Percentiles rank a stretch among this genome's conserved stretches.
Conservation (phyloP, 768 basidiomycete species). For the Dacryopinax primogenitus region DNA sequence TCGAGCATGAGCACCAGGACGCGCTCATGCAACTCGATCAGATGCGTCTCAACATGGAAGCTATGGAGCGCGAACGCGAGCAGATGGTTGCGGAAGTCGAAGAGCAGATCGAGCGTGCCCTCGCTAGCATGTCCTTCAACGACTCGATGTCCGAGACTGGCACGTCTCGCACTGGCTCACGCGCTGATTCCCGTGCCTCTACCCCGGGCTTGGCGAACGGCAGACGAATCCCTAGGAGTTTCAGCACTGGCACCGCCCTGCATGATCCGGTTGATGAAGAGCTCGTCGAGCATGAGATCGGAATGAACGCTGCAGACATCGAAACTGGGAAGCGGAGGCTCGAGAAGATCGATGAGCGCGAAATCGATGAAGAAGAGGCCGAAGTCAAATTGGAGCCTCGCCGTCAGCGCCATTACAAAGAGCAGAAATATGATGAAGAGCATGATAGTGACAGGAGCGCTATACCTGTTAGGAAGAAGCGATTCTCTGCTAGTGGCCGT, state of each 20-base stretch:
- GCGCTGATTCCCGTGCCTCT: background rate
- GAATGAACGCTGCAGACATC: background rate
- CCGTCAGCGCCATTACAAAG: slow-evolving; percentile 19
- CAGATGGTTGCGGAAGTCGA: slow-evolving; percentile 91
- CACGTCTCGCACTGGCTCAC: background rate
- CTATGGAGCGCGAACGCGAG: slow-evolving; percentile 73
- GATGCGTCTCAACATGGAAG: slow-evolving; percentile 77
- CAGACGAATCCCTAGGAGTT: background rate
- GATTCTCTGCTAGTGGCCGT: slow-evolving; percentile 47
- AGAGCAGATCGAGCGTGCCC: slow-evolving; percentile 76
- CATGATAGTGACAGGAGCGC: background rate
- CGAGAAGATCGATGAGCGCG: slow-evolving; percentile 11
- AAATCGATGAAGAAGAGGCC: slow-evolving; percentile 31
- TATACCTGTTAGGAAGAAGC: slow-evolving; percentile 34
- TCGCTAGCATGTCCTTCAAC: slow-evolving; percentile 57
- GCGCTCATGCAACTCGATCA: slow-evolving; percentile 67
- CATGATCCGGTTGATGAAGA: slow-evolving; percentile 43
- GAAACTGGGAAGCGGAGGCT: background rate
- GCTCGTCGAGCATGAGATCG: slow-evolving; percentile 45
- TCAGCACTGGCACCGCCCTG: background rate
- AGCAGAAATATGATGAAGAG: slow-evolving; percentile 11
- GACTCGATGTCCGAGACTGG: slow-evolving; percentile 26
- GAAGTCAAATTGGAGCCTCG: slow-evolving; percentile 37
- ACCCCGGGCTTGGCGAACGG: background rate
- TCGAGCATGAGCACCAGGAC: slow-evolving; percentile 60